Base-by-base conservation (phyloP, 139 green algal species). In the Mychonastes homosphaera region DNA sequence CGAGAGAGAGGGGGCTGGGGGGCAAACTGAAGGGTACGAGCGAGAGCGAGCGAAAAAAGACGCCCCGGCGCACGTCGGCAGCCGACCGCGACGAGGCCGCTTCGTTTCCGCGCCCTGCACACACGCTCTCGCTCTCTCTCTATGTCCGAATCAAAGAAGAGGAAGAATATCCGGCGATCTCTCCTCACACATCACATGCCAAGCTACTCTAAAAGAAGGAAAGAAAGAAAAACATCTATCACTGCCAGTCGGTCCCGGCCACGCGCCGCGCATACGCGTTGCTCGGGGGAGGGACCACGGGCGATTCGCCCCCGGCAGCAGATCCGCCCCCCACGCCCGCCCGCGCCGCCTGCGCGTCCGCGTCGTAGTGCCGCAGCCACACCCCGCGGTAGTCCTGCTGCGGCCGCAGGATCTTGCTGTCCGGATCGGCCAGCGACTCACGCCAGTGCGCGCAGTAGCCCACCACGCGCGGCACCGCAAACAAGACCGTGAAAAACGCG, bases 401-500 rank as follows among this genome's bases (percentile, higher is more conserved):
- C 10, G 92, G 92, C 10, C 92, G 78, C 26, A 95, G 74, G 69
- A 99, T 99, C 67, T 95, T 95, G 52, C 77, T 89, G 73, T 98
- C 91, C 2, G 87, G 87, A 75, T 99, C 92, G 4, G 72, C 67
- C 39, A 99, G 80, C 3, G 72, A 86, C 77, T 99, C 92, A 15
- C 86, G 76, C 92, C 92, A 99, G 78, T 99, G 92, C 3, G 91
- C 81, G 43, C 97, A 85, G 72, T 96, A 99, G 48, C 92, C 90
- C 1, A 79, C 81, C 6, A 89, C 73, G 38, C 78, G 70, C n/a
- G 92, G 92, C 33, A 99, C 76, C 21, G 93, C 92, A 70, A 99
- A 99, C 7, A 99, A 83, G 49, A 98, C 92, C 13, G 92, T 95
- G 84, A 99, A 99, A 69, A 96, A 98, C 54, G 91, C 73, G 4